phyloP scores from a whole-genome alignment of 2,329 filamentous ascomycete genomes.

The Fusarium verticillioides region DNA sequence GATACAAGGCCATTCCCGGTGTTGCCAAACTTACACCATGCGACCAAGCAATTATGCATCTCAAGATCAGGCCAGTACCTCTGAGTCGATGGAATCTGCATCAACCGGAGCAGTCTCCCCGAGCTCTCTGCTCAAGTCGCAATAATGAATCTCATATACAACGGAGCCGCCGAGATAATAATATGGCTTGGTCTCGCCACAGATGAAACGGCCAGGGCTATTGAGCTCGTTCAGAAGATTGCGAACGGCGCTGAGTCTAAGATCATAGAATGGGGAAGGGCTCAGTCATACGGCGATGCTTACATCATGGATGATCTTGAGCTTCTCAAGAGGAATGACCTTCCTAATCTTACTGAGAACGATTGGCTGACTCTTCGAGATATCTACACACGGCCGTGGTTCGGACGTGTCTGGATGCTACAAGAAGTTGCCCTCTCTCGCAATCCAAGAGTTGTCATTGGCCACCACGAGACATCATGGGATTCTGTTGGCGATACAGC shows the following conservation, averaged over 20 bases:
- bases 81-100: not conserved
- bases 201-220: not conserved
- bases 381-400: slow-evolving; percentile 41
- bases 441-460: not conserved
- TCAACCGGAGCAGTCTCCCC: not conserved
- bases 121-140: not conserved
- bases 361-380: slow-evolving; percentile 32
- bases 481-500: not conserved
- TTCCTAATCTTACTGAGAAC: slow-evolving; percentile 23
- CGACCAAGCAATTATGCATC: not conserved
- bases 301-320: slow-evolving; percentile 34
- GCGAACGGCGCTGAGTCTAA: not conserved
- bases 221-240: not conserved
- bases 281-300: slow-evolving; percentile 24
- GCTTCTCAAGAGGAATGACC: slow-evolving; percentile 21
- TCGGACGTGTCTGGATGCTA: slow-evolving; percentile 44
- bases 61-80: not conserved
- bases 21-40: not conserved
- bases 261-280: slow-evolving; percentile 26
- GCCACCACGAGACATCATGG: not conserved
- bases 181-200: not conserved
- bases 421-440: not conserved
- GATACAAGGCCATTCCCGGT: not conserved
- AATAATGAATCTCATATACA: not conserved
- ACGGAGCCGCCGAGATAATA: not conserved